phyloP scores from a whole-genome alignment of 495 filamentous ascomycete genomes.

The Pyronema omphalodes region DNA sequence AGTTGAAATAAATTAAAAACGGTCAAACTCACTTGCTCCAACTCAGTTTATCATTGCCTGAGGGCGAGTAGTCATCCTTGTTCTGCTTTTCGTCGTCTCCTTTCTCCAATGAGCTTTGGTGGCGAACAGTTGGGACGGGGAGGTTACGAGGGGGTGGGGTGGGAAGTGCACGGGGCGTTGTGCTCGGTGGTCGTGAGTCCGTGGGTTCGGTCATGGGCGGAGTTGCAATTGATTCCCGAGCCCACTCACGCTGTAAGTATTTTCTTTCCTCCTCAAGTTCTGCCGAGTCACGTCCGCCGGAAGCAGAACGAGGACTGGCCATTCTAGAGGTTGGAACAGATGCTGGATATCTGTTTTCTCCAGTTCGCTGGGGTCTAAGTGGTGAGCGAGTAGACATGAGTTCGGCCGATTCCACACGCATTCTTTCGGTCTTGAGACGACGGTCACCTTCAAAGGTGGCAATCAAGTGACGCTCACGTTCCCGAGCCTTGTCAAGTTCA shows the following conservation, averaged over 20 bases:
- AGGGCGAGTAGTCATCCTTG: background rate
- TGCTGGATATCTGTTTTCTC: conserved; percentile 17
- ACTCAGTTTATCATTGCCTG: background rate
- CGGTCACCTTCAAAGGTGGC: conserved; percentile 43
- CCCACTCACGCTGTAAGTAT: conserved; percentile 1
- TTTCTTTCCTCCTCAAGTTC: conserved; percentile 1
- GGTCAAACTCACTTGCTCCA: background rate
- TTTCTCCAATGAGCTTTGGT: conserved; percentile 4
- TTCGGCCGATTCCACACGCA: conserved; percentile 34
- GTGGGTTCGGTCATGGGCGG: conserved; percentile 6
- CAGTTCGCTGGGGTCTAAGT: conserved; percentile 18
- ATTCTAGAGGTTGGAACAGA: background rate
- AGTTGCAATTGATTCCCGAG: conserved; percentile 8
- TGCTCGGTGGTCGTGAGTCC: conserved; percentile 4
- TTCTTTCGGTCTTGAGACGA: conserved; percentile 28
- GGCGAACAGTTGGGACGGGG: conserved; percentile 11
- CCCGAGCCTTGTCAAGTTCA: conserved; percentile 67
- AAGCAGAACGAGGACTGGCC: background rate
- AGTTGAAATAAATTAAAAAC: background rate
- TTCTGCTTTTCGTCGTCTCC: conserved; percentile 2
- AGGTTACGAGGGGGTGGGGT: conserved; percentile 25
- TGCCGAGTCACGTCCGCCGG: background rate
- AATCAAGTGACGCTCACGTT: conserved; percentile 62
- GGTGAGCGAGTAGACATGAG: background rate
- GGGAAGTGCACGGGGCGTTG: conserved; percentile 19